Conservation (phyloP, 202 grass and related monocot genomes). For the Bolboschoenoplectus hybrid region DNA sequence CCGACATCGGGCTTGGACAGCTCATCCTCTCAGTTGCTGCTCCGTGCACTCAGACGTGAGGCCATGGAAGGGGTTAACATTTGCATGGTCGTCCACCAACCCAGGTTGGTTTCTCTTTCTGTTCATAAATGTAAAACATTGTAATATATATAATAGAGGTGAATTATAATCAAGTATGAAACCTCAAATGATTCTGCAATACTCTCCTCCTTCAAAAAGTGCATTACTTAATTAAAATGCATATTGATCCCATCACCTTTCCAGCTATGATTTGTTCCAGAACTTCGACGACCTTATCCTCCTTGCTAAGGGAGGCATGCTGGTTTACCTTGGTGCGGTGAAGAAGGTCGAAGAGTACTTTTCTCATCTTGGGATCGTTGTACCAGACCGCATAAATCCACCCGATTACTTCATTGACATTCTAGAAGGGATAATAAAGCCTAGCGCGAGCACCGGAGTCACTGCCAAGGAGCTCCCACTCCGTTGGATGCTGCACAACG, state of each 20-base stretch:
- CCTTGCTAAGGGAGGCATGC: conserved; percentile 84
- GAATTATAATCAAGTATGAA: too few relatives aligned
- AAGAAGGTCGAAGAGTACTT: conserved; percentile 98
- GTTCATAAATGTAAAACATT: conserved; percentile 12
- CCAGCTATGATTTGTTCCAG: conserved; percentile 77
- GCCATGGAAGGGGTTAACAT: conserved; percentile 95
- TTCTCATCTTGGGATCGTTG: conserved; percentile 63
- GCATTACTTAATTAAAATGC: not conserved
- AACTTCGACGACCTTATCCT: conserved; percentile 96
- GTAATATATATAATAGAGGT: not conserved
- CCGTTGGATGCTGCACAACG: conserved; percentile 93
- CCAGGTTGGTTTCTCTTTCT: conserved; percentile 58
- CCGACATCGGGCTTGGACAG: conserved; percentile 93
- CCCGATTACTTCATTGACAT: conserved; percentile 97
- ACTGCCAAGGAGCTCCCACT: conserved; percentile 80
- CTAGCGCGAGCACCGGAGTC: conserved; percentile 44
- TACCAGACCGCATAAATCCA: conserved; percentile 86
- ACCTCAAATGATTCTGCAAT: not conserved
- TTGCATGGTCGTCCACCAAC: conserved; percentile 94
- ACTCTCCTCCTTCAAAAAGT: not conserved
- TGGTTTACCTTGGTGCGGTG: conserved; percentile 79
- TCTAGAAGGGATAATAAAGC: conserved; percentile 86
- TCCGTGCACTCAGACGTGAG: conserved; percentile 76
- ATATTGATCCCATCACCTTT: conserved; percentile 27
- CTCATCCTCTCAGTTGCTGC: conserved; percentile 76